Conservation (phyloP, 345 rosid species). For the Rubroshorea leprosula region DNA sequence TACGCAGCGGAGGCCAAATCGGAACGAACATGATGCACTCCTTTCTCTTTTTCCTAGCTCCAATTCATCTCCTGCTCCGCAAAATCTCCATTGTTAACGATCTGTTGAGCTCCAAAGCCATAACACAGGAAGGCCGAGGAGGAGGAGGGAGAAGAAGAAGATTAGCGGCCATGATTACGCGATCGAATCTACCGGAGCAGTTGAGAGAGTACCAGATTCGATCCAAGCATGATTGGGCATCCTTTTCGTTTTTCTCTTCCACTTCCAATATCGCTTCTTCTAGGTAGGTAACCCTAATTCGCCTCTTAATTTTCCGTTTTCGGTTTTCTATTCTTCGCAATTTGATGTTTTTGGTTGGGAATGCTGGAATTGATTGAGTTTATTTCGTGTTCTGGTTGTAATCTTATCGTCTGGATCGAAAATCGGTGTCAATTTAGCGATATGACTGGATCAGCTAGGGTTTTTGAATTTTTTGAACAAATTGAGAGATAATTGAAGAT, state of each 20-base stretch:
- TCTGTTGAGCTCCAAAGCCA: constrained; percentile 10
- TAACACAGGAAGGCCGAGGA: neutral
- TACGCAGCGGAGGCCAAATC: constrained; percentile 22
- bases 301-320: neutral
- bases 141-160: too few species aligned
- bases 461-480: too few species aligned
- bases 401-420: neutral
- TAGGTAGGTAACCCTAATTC: constrained; percentile 58
- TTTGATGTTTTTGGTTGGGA: neutral
- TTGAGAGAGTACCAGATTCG: constrained; percentile 92
- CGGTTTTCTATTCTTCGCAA: neutral
- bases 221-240: constrained; percentile 97
- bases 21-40: constrained; percentile 23
- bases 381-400: neutral
- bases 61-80: constrained; percentile 17
- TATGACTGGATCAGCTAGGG: neutral
- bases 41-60: constrained; percentile 7
- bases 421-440: neutral
- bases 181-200: constrained; percentile 92
- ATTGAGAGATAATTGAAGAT: neutral
- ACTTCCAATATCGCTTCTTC: constrained; percentile 67
- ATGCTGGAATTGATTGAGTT: neutral
- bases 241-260: constrained; percentile 90
- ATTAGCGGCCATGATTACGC: constrained; percentile 76
- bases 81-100: constrained; percentile 13